Conservation (phyloP, 2,329 filamentous ascomycete species). For the Anthostomella pinea region DNA sequence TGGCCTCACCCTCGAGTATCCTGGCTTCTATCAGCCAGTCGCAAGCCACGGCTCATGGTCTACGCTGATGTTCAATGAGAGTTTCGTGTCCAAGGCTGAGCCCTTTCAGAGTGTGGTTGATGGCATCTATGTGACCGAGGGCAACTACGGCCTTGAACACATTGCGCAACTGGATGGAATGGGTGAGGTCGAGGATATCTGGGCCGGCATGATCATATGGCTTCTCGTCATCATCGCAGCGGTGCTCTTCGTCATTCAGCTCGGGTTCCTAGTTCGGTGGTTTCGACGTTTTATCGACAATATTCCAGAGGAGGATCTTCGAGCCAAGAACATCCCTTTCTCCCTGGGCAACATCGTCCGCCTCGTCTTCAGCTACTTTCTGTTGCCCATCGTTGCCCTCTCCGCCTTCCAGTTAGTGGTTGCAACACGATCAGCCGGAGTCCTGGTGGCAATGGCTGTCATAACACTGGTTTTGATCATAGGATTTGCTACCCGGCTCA, state of each 20-base stretch:
- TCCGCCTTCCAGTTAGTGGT: conserved; percentile 91
- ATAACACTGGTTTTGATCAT: conserved; percentile 71
- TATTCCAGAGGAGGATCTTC: conserved; percentile 79
- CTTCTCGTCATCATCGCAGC: conserved; percentile 71
- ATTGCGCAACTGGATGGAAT: conserved; percentile 83
- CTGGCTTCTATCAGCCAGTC: conserved; percentile 90
- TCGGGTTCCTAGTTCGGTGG: conserved; percentile 76
- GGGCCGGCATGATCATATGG: conserved; percentile 93
- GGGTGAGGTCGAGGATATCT: conserved; percentile 72
- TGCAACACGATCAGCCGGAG: conserved; percentile 63
- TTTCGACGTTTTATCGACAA: conserved; percentile 67
- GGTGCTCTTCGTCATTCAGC: conserved; percentile 68
- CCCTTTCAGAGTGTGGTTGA: conserved; percentile 70
- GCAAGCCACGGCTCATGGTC: conserved; percentile 89
- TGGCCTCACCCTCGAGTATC: conserved; percentile 82
- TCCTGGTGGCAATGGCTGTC: conserved; percentile 71
- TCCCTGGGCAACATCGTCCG: conserved; percentile 75
- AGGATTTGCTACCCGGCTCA: conserved; percentile 72
- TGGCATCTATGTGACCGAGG: conserved; percentile 81
- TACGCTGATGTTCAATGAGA: conserved; percentile 87
- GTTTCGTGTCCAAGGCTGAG: conserved; percentile 68
- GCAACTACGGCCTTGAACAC: conserved; percentile 73
- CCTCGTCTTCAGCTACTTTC: conserved; percentile 87
- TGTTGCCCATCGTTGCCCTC: conserved; percentile 80
- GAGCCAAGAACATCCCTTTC: conserved; percentile 89